A percentile compares a stretch with the other conserved stretches of the same genome.
Evolutionary conservation across 768 basidiomycete species (phyloP).

Genomic region (Neoboletus brunneissimus): DNA sequence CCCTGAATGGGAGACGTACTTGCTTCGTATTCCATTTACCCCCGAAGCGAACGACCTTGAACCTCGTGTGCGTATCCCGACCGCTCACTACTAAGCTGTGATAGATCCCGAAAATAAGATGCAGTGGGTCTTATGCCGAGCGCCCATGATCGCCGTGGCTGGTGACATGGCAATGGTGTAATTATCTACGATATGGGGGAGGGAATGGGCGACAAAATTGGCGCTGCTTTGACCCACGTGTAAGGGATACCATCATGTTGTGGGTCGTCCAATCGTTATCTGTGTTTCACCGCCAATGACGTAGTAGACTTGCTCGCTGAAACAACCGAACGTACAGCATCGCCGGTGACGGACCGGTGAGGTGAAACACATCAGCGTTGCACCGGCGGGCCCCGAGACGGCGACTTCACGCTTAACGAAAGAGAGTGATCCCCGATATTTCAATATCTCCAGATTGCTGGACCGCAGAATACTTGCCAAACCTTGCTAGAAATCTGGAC

Average conservation of each 20-base stretch:
- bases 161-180: not conserved
- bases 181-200: not conserved
- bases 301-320: not conserved
- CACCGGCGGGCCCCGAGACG: not conserved
- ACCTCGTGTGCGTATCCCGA: slow-evolving; percentile 4
- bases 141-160: slow-evolving; percentile 8
- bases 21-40: not conserved
- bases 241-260: not conserved
- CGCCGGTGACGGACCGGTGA: not conserved
- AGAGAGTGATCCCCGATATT: not conserved
- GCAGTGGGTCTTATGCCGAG: not conserved
- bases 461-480: not conserved
- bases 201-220: not conserved
- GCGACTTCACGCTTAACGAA: not conserved
- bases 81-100: not conserved
- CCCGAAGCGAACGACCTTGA: slow-evolving; percentile 8
- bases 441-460: not conserved
- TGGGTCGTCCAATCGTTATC: not conserved
- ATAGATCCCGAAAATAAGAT: not conserved
- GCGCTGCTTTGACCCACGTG: not conserved
- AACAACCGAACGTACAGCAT: slow-evolving; percentile 3
- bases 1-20: slow-evolving; percentile 2
- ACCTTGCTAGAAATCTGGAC: not conserved
- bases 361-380: not conserved
- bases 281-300: not conserved